Percentiles rank a stretch among this genome's conserved stretches.
Evolutionary conservation across 2,329 filamentous ascomycete genomes (phyloP).

Genomic region (Madurella mycetomatis): DNA sequence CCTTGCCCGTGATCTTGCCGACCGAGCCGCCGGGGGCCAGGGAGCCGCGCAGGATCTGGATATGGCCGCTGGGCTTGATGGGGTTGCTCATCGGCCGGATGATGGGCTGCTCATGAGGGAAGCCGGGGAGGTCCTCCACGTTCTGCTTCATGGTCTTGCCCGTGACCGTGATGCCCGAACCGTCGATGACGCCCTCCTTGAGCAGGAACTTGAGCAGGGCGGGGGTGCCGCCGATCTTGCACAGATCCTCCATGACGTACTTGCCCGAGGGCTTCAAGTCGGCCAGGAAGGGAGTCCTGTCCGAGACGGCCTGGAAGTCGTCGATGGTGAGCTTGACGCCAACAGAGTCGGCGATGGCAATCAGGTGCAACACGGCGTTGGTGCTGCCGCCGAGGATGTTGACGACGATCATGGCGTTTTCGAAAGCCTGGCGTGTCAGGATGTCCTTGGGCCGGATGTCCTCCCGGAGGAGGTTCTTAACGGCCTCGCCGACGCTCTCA

Average conservation of each 20-base stretch:
- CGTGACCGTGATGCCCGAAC: slow-evolving; percentile 76
- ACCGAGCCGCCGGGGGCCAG: slow-evolving; percentile 83
- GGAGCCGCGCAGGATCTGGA: slow-evolving; percentile 82
- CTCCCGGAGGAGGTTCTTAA: slow-evolving; percentile 69
- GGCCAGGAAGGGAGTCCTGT: slow-evolving; percentile 73
- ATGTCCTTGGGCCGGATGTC: slow-evolving; percentile 76
- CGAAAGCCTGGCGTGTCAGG: slow-evolving; percentile 73
- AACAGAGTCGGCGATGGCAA: slow-evolving; percentile 77
- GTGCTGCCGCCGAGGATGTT: slow-evolving; percentile 81
- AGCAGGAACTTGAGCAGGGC: slow-evolving; percentile 84
- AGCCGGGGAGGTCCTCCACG: slow-evolving; percentile 67
- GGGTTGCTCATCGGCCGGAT: slow-evolving; percentile 77
- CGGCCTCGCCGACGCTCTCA: slow-evolving; percentile 64
- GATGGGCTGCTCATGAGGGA: slow-evolving; percentile 72
- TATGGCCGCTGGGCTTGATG: slow-evolving; percentile 81
- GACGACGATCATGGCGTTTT: slow-evolving; percentile 79
- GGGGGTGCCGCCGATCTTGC: slow-evolving; percentile 82
- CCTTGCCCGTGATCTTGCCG: slow-evolving; percentile 92
- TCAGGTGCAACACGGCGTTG: slow-evolving; percentile 79
- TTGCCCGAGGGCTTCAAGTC: slow-evolving; percentile 83
- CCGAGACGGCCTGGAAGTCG: slow-evolving; percentile 78
- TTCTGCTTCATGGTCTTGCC: slow-evolving; percentile 89
- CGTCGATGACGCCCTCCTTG: slow-evolving; percentile 76
- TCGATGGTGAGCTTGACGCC: slow-evolving; percentile 79
- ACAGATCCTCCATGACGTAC: slow-evolving; percentile 79